These are phyloP conservation scores for Ceraceosorus guamensis DNA, from an alignment of 1,284 basidiomycete genomes.

Conservation along the genomic window DNA sequence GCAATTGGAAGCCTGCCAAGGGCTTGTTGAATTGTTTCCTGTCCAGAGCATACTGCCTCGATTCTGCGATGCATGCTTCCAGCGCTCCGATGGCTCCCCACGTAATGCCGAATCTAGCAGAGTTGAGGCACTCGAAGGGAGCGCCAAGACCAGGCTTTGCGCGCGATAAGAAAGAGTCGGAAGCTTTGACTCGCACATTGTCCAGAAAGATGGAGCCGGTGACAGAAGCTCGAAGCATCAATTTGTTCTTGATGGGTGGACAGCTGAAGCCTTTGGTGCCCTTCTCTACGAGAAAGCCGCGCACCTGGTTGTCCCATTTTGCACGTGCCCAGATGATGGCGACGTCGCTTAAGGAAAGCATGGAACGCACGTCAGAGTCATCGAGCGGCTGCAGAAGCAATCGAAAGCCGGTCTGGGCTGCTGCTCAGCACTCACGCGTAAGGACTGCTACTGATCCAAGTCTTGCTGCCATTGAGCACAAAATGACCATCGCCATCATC, in stretches of 20 bases:
- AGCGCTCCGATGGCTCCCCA: constrained; percentile 55
- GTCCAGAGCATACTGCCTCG: constrained; percentile 79
- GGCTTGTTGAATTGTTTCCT: constrained; percentile 77
- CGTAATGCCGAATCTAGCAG: constrained; percentile 36
- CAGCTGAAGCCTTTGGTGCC: constrained; percentile 75
- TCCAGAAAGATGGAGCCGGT: constrained; percentile 87
- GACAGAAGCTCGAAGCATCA: constrained; percentile 77
- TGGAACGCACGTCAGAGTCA: not conserved
- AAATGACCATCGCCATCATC: constrained; percentile 73
- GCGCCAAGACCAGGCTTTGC: constrained; percentile 36
- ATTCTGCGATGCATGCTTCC: constrained; percentile 76
- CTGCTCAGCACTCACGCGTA: constrained; percentile 14
- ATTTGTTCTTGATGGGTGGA: constrained; percentile 84
- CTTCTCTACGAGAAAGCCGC: constrained; percentile 91
- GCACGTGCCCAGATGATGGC: constrained; percentile 92
- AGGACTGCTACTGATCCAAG: constrained; percentile 73
- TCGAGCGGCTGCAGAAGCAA: not conserved
- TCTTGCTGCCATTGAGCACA: constrained; percentile 70
- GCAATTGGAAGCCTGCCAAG: constrained; percentile 78
- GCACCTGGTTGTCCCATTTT: constrained; percentile 84
- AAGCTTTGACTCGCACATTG: constrained; percentile 31
- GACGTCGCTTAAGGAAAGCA: constrained; percentile 57
- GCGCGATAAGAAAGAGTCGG: constrained; percentile 31
- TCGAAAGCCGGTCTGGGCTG: not conserved
- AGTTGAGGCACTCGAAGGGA: constrained; percentile 44